Evolutionary conservation across 805 yeast species (phyloP).

Genomic region (Kodamaea restingae): DNA sequence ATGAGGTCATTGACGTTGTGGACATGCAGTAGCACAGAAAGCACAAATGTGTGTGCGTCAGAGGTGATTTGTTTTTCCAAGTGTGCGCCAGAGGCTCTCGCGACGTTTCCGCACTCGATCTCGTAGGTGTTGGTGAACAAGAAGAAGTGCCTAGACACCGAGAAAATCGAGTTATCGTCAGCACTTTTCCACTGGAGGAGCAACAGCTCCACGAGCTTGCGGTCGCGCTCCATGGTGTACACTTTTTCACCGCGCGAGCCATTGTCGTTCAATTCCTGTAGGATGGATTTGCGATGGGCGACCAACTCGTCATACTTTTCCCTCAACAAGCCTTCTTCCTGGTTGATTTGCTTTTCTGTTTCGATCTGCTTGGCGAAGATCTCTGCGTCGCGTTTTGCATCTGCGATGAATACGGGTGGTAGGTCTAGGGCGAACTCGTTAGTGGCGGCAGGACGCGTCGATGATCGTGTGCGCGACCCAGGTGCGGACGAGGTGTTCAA

Average conservation of each 20-base stretch:
- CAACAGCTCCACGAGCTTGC: constrained; percentile 18
- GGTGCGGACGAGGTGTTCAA: not conserved
- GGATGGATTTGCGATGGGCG: constrained; percentile 13
- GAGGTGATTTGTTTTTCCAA: not conserved
- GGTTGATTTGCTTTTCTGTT: constrained; percentile 14
- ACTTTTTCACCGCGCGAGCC: constrained; percentile 20
- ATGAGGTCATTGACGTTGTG: not conserved
- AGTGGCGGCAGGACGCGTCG: not conserved
- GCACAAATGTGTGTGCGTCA: not conserved
- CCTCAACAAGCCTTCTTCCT: constrained; percentile 11
- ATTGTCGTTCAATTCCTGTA: constrained; percentile 31
- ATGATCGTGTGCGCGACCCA: not conserved
- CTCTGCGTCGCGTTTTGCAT: constrained; percentile 25
- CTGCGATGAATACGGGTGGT: constrained; percentile 28
- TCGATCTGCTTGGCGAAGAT: constrained; percentile 18
- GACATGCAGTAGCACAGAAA: not conserved
- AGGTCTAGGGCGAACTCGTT: constrained; percentile 18
- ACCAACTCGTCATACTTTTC: constrained; percentile 12
- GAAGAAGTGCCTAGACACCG: constrained; percentile 22
- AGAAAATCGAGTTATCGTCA: constrained; percentile 9
- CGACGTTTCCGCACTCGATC: not conserved
- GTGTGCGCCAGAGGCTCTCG: not conserved
- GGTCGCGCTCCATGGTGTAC: constrained; percentile 17
- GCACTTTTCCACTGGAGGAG: constrained; percentile 12
- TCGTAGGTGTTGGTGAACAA: constrained; percentile 11